phyloP scores from a whole-genome alignment of 2,329 filamentous ascomycete species.

The Volutella citrinella region DNA sequence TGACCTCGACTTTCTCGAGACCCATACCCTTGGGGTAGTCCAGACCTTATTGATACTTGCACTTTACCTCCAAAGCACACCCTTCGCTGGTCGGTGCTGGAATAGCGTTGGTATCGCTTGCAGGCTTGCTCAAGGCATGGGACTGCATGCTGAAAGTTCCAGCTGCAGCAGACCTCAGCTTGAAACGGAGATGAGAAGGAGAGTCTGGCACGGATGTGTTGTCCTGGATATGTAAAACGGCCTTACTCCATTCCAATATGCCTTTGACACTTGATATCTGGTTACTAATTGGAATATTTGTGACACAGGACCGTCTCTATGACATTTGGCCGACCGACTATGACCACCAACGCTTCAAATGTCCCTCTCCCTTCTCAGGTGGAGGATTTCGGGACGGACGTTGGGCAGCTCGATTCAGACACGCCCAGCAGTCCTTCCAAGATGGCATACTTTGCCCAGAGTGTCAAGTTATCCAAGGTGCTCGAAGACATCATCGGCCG shows the following conservation, averaged over 20 bases:
- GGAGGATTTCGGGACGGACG: not conserved
- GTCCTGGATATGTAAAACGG: constrained; percentile 19
- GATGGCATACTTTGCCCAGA: too few species aligned
- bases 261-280: too few species aligned
- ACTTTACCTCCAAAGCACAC: constrained; percentile 38
- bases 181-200: constrained; percentile 6
- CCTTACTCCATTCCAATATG: too few species aligned
- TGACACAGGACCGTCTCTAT: constrained; percentile 26
- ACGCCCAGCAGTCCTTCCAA: too few species aligned
- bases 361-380: constrained; percentile 10
- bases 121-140: constrained; percentile 38
- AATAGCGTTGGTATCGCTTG: constrained; percentile 40
- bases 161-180: not conserved
- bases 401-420: not conserved
- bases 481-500: too few species aligned
- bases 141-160: constrained; percentile 31
- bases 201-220: constrained; percentile 24
- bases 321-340: constrained; percentile 24
- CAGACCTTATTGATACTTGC: constrained; percentile 38
- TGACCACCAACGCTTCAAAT: constrained; percentile 20
- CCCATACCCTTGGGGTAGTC: constrained; percentile 35
- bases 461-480: too few species aligned
- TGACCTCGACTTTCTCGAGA: constrained; percentile 30
- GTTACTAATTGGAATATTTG: too few species aligned
- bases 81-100: constrained; percentile 40